Percentiles rank a stretch among this genome's conserved stretches.
Evolutionary conservation across 2,329 filamentous ascomycete genomes (phyloP).

Genomic region (Triangularia verruculosa): DNA sequence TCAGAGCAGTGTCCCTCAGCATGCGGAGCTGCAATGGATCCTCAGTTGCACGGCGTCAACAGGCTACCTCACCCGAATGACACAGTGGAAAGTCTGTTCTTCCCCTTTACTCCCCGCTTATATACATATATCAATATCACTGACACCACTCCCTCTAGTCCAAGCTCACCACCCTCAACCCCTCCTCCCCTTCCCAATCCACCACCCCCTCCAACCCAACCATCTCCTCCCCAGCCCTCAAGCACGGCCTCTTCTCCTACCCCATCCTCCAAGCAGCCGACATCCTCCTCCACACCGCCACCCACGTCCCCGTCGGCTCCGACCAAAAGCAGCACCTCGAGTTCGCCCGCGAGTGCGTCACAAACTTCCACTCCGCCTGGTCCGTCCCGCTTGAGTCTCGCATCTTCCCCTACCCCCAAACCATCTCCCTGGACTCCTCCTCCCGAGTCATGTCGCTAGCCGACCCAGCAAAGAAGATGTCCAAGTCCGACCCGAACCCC

Average conservation of each 20-base stretch:
- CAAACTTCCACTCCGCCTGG: slow-evolving; percentile 68
- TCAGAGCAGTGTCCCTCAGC: slow-evolving; percentile 73
- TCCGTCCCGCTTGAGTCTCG: slow-evolving; percentile 44
- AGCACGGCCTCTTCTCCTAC: slow-evolving; percentile 91
- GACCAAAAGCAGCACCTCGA: slow-evolving; percentile 94
- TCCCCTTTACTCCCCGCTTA: neutral
- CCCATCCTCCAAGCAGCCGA: slow-evolving; percentile 94
- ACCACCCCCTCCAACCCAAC: slow-evolving; percentile 41
- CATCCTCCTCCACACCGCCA: slow-evolving; percentile 84
- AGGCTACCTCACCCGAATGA: slow-evolving; percentile 97
- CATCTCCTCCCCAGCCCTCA: slow-evolving; percentile 57
- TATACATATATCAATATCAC: neutral
- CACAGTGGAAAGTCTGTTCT: slow-evolving; percentile 76
- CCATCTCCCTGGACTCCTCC: slow-evolving; percentile 37
- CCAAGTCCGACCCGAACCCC: slow-evolving; percentile 68
- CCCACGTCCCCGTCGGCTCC: slow-evolving; percentile 94
- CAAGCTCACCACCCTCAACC: slow-evolving; percentile 49
- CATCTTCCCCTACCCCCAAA: slow-evolving; percentile 43
- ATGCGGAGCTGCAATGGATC: slow-evolving; percentile 96
- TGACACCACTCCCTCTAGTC: neutral
- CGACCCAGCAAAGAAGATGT: slow-evolving; percentile 83
- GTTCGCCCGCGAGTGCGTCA: slow-evolving; percentile 81
- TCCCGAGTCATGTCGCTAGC: slow-evolving; percentile 87
- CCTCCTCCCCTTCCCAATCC: neutral
- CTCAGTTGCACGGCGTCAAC: slow-evolving; percentile 87